Percentiles rank a stretch among this genome's conserved stretches.
These are phyloP conservation scores for Kwoniella sp. DNA, from an alignment of 768 basidiomycete genomes.

Conservation along the genomic window DNA sequence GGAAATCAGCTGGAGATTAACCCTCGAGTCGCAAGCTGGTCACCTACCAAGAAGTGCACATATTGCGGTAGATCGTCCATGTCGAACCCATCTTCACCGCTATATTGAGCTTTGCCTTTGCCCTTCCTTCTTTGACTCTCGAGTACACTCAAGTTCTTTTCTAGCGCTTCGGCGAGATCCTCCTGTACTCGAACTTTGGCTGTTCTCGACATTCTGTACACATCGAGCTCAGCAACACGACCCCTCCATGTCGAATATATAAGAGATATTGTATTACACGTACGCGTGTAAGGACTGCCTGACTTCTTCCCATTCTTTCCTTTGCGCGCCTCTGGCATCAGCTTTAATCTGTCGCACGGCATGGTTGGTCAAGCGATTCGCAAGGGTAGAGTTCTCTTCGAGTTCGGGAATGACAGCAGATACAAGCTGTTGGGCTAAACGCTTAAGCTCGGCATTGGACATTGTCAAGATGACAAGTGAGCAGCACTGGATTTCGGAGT, in stretches of 20 bases:
- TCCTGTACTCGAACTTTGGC: slow-evolving; percentile 37
- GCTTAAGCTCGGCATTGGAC: neutral
- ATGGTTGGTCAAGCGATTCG: slow-evolving; percentile 1
- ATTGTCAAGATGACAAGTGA: too few species aligned
- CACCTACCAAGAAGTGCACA: slow-evolving; percentile 41
- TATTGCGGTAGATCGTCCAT: slow-evolving; percentile 45
- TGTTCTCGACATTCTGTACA: slow-evolving; percentile 19
- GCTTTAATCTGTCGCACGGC: slow-evolving; percentile 27
- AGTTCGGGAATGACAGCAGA: slow-evolving; percentile 11
- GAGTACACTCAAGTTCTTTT: slow-evolving; percentile 20
- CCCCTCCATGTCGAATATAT: too few species aligned
- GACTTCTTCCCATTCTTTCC: slow-evolving; percentile 44
- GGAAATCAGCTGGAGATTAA: too few species aligned
- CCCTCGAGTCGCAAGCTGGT: too few species aligned
- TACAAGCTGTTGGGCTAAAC: slow-evolving; percentile 21
- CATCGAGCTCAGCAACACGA: neutral
- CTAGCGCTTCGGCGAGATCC: slow-evolving; percentile 40
- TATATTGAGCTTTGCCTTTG: slow-evolving; percentile 30
- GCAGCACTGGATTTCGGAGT: too few species aligned
- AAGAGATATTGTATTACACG: neutral
- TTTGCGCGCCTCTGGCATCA: slow-evolving; percentile 28
- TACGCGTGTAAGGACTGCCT: slow-evolving; percentile 24
- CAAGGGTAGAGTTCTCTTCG: neutral
- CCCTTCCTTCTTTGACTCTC: slow-evolving; percentile 8
- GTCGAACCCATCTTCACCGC: slow-evolving; percentile 25